phyloP scores from a whole-genome alignment of 2,329 filamentous ascomycete species.

The Nemania sp. region DNA sequence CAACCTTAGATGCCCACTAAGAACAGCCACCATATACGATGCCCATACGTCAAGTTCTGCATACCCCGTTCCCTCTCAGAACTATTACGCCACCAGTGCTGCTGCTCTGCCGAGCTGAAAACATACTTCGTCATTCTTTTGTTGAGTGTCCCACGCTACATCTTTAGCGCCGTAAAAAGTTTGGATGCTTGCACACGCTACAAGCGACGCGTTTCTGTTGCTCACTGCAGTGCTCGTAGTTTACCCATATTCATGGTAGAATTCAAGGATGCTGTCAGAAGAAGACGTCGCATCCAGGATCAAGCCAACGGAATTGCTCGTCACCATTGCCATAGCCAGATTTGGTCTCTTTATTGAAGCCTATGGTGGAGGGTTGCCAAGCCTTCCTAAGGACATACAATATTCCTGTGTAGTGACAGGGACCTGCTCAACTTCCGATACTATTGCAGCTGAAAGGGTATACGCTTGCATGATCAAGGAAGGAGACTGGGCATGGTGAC shows the following conservation, averaged over 20 bases:
- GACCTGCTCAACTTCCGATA: slow-evolving; percentile 70
- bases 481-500: slow-evolving; percentile 55
- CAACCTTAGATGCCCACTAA: slow-evolving; percentile 2
- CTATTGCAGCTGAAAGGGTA: slow-evolving; percentile 46
- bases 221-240: slow-evolving; percentile 66
- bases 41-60: slow-evolving; percentile 14
- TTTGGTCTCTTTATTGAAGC: slow-evolving; percentile 46
- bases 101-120: slow-evolving; percentile 38
- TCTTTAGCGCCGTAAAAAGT: slow-evolving; percentile 17
- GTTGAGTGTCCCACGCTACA: slow-evolving; percentile 2
- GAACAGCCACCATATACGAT: neutral
- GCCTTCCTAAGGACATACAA: slow-evolving; percentile 57
- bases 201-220: slow-evolving; percentile 48
- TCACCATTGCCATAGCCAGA: slow-evolving; percentile 47
- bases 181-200: slow-evolving; percentile 1
- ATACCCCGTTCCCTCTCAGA: slow-evolving; percentile 8
- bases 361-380: slow-evolving; percentile 63
- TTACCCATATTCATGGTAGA: slow-evolving; percentile 46
- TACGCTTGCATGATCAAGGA: slow-evolving; percentile 49
- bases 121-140: slow-evolving; percentile 20
- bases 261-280: slow-evolving; percentile 35
- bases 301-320: slow-evolving; percentile 40
- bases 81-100: slow-evolving; percentile 14
- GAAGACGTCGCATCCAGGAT: slow-evolving; percentile 33
- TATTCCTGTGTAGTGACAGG: slow-evolving; percentile 64